A percentile compares a stretch with the other conserved stretches of the same genome.
Evolutionary conservation across 768 basidiomycete species (phyloP).

Genomic region (Tylopilus rubrobrunneus): DNA sequence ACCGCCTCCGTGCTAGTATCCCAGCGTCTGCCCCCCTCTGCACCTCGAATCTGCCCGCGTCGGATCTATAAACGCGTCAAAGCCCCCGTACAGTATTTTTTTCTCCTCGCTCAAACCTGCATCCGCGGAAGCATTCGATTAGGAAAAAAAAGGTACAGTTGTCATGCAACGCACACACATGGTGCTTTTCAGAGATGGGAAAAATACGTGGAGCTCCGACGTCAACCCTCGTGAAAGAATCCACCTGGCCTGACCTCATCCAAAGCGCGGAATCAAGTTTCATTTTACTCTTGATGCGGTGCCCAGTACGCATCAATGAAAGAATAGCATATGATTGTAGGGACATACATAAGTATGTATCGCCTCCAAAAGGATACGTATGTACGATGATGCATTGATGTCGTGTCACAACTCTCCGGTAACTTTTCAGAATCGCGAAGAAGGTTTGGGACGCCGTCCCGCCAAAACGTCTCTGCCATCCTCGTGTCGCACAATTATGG

Average conservation of each 20-base stretch:
- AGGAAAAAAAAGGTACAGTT: constrained; percentile 9
- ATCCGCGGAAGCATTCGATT: constrained; percentile 7
- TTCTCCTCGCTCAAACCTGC: not conserved
- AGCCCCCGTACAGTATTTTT: not conserved
- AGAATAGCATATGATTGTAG: not conserved
- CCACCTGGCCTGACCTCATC: not conserved
- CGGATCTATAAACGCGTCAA: constrained; percentile 10
- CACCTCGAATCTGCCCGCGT: constrained; percentile 1
- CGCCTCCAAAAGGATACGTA: constrained; percentile 5
- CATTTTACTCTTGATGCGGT: not conserved
- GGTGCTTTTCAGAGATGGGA: constrained; percentile 6
- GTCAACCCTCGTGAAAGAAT: not conserved
- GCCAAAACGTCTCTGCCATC: not conserved
- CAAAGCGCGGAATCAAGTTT: constrained; percentile 6
- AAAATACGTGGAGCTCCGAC: constrained; percentile 4
- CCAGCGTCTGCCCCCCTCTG: not conserved
- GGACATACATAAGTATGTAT: constrained; percentile 1
- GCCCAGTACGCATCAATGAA: constrained; percentile 13
- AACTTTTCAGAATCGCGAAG: not conserved
- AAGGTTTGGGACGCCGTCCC: constrained; percentile 4
- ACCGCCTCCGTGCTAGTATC: not conserved
- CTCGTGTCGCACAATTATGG: not conserved
- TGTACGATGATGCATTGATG: too few species aligned
- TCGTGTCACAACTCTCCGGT: constrained; percentile 5
- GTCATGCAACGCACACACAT: constrained; percentile 7